Base-by-base conservation (phyloP, 371 early-diverging fungal species). In the Massospora cicadina region DNA sequence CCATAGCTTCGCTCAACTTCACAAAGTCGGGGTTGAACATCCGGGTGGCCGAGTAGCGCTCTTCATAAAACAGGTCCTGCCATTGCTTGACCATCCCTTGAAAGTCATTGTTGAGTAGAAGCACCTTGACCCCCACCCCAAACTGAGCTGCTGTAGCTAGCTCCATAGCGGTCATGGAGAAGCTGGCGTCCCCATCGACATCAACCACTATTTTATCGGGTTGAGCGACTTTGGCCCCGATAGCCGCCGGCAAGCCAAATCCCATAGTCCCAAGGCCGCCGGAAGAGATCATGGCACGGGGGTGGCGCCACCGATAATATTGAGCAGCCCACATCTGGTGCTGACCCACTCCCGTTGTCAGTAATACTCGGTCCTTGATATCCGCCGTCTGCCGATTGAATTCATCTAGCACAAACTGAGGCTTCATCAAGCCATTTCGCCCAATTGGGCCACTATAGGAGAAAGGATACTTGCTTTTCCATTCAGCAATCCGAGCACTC, bases 21-120 rank as follows among this genome's bases (percentile, higher is more conserved):
- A 92, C 89, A 78, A 97, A 97, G 72, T 97, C 93, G n/a, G 98
- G 98, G 76, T 97, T 95, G 72, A 77, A 78, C 98, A 97, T 97
- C 30, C 71, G 72, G 0, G 98, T 95, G 29, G 86, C 90, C 26
- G 93, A 90, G 72, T 93, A 92, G 55, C 98, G 83, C 75, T 91
- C 82, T 70, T 93, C 89, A 70, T 95, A 97, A 74, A 95, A 97
- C 62, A 97, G 81, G 75, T 95, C 95, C 75, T 95, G 95, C 97
- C 97, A 95, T 77, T 96, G 97, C 77, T 91, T 92, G 68, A 95
- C 94, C 96, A 95, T 95, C 54, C 98, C 98, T 75, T 97, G 98
- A 90, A 94, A 97, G 64, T 91, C 91, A 76, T 97, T 97, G 81
- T 97, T 95, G 30, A 97, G 74, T 65, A 97, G 75, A 30, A 97